phyloP scores from a whole-genome alignment of 306 rosid genomes.

The Castanea sativa region DNA sequence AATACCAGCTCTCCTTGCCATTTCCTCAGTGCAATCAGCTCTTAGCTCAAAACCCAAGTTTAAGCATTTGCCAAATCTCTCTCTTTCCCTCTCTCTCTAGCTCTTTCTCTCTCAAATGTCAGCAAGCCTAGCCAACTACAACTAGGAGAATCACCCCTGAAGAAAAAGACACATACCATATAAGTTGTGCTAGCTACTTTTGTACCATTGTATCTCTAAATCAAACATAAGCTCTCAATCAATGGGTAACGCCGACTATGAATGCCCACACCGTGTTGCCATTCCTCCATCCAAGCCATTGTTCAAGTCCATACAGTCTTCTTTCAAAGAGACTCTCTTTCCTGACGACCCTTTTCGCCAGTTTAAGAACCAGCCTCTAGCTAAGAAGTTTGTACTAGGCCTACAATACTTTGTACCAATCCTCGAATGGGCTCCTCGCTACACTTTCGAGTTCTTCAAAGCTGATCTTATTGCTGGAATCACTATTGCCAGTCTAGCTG shows the following conservation, averaged over 20 bases:
- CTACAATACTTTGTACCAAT: constrained; percentile 74
- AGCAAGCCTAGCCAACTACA: too few relatives aligned
- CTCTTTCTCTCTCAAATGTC: neutral
- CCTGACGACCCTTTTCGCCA: constrained; percentile 82
- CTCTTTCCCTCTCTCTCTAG: neutral
- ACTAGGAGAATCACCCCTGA: too few relatives aligned
- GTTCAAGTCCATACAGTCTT: constrained; percentile 39
- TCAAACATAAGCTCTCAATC: neutral
- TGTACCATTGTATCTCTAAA: neutral
- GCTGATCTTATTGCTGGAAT: constrained; percentile 79
- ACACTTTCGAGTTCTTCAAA: constrained; percentile 55
- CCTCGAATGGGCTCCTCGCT: constrained; percentile 77
- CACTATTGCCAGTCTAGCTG: constrained; percentile 95
- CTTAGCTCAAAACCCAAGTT: neutral
- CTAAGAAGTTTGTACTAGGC: constrained; percentile 40
- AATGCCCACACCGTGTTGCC: constrained; percentile 35
- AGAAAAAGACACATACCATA: neutral
- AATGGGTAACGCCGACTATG: constrained; percentile 64
- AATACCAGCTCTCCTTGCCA: neutral
- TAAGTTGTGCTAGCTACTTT: too few relatives aligned
- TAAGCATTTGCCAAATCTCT: neutral
- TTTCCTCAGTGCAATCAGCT: neutral
- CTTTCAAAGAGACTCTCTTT: constrained; percentile 75
- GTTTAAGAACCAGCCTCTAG: constrained; percentile 61
- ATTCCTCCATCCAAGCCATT: constrained; percentile 76